Base-by-base conservation (phyloP, 2,329 filamentous ascomycete species). In the Beauveria asiatica region DNA sequence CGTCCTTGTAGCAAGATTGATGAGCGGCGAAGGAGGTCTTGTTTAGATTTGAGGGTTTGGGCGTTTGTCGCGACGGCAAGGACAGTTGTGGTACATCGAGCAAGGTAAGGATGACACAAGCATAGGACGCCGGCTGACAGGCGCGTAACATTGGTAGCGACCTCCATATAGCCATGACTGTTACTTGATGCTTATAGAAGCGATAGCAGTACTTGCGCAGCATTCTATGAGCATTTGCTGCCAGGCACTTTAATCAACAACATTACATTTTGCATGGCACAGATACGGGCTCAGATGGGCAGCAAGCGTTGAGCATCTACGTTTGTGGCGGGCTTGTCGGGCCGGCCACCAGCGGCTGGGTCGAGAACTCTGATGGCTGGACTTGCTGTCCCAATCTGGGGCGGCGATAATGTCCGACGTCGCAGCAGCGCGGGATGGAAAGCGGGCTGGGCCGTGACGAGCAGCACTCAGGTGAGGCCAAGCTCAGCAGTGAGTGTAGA, bases 1-100 rank as follows among this genome's bases (percentile, higher is more conserved):
- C 73, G 92, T 96, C 11, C 74, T 96, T 54, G 79, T 95, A 60
- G 88, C 90, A 37, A 81, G 93, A 66, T 72, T 96, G 16, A 73
- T 96, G 39, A 85, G 85, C 45, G 77, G 76, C 6, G 74, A 75
- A 25, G 72, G 57, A 16, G 57, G 41, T 3, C 30, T 59, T 41
- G 27, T 19, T 19, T 48, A 53, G 57, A 21, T 11, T 48, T 27
- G 49, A 39, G 42, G 11, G 25, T 27, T 5, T 19, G 30, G 30
- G n/a, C 11, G 42, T 30, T 25, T 19, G 30, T 21, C 10, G 16
- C 5, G 19, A 46, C 42, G 33, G 33, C n/a, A 42, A 27, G 39
- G 19, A 33, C 25, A 27, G 41, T 23, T 21, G 49, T 13, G 41
- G 17, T n/a, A 41, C n/a, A 55, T 33, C 11, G n/a, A 33, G 3